A percentile compares a stretch with the other conserved stretches of the same genome.
Evolutionary conservation across 73 alveolate species (phyloP).

Genomic region (Tetrahymena borealis): DNA sequence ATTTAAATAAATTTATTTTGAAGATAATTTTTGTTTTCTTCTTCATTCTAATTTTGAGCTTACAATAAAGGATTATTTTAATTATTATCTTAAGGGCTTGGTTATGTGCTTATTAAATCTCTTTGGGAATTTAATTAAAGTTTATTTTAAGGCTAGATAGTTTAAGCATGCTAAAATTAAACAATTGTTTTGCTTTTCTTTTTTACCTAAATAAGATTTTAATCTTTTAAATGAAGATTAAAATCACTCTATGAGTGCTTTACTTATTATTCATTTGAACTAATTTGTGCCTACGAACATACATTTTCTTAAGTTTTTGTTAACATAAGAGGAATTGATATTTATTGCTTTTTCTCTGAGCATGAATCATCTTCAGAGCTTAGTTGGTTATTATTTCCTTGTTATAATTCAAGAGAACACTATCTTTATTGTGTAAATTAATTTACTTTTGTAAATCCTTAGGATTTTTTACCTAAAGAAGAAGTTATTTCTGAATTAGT

Average conservation of each 20-base stretch:
- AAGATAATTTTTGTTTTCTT: too few species aligned
- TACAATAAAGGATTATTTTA: too few species aligned
- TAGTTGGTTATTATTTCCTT: not conserved
- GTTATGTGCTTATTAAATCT: too few species aligned
- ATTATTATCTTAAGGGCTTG: too few species aligned
- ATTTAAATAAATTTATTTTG: too few species aligned
- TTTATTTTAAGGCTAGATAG: too few species aligned
- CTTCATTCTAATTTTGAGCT: too few species aligned
- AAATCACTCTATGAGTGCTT: not conserved
- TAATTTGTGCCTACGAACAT: not conserved
- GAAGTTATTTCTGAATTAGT: too few species aligned
- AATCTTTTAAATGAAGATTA: not conserved
- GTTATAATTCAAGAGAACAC: not conserved
- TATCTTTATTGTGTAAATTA: too few species aligned
- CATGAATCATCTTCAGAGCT: not conserved
- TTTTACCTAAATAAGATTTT: not conserved
- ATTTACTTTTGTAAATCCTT: too few species aligned
- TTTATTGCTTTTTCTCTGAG: not conserved
- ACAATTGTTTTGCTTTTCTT: not conserved
- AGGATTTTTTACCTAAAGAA: too few species aligned
- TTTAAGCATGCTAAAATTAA: not conserved
- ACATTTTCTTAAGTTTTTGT: not conserved
- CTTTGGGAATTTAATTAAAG: too few species aligned
- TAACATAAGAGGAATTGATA: not conserved
- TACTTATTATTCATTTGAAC: not conserved